These are phyloP conservation scores for Alternaria tenuissima DNA, from an alignment of 2,329 filamentous ascomycete genomes.

Conservation along the genomic window DNA sequence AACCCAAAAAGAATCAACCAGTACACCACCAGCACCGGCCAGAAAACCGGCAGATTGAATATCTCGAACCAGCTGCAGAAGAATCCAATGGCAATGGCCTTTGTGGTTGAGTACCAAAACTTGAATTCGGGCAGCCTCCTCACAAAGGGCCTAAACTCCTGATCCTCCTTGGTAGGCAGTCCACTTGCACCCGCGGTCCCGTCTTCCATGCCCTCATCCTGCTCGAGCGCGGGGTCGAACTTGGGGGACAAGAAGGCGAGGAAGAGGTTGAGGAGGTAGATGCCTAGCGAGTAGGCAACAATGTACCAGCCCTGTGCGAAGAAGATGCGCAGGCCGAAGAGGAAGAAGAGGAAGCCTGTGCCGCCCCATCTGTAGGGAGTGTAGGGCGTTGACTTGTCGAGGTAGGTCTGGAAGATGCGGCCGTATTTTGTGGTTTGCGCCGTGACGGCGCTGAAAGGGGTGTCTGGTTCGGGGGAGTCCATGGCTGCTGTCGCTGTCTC, in stretches of 20 bases:
- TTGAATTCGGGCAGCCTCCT: conserved; percentile 97
- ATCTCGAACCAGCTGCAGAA: conserved; percentile 90
- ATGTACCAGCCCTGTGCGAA: conserved; percentile 99
- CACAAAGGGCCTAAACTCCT: conserved; percentile 98
- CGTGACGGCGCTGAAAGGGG: conserved; percentile 88
- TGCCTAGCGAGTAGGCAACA: conserved; percentile 95
- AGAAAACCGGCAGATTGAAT: conserved; percentile 98
- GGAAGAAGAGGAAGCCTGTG: conserved; percentile 75
- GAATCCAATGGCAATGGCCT: conserved; percentile 84
- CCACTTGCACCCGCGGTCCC: conserved; percentile 65
- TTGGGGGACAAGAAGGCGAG: conserved; percentile 98
- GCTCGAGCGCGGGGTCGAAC: conserved; percentile 95
- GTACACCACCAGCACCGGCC: conserved; percentile 97
- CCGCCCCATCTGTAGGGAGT: conserved; percentile 88
- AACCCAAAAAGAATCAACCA: conserved; percentile 96
- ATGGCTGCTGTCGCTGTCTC: conserved; percentile 57
- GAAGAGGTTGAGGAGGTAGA: conserved; percentile 99
- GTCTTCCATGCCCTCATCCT: conserved; percentile 96
- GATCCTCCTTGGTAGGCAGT: conserved; percentile 92
- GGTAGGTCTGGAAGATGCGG: conserved; percentile 88
- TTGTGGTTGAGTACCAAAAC: conserved; percentile 97
- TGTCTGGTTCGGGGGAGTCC: conserved; percentile 89
- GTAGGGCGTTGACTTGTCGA: conserved; percentile 92
- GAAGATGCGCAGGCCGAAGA: conserved; percentile 91
- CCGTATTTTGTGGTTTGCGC: conserved; percentile 80